Evolutionary conservation across 305 asterid genomes (phyloP), one percentile per base, ranked within the genome.

Genomic region (Stenogyne calaminthoides): DNA sequence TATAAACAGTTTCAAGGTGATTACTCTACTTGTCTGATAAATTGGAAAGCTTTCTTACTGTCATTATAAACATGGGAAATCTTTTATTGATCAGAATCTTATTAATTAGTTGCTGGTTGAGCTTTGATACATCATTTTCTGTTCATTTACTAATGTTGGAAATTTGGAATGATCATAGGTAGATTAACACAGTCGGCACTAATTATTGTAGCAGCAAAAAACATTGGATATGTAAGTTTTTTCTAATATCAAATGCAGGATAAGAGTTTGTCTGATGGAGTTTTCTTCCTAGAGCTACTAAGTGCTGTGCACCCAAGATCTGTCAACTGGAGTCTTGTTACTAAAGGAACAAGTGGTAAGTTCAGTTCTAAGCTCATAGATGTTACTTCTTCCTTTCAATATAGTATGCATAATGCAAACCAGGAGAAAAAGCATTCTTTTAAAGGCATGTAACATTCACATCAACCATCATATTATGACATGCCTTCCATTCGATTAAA

Each of bases 291-390:
- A 2, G 98, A 92, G 89, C 87, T 95, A 72, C 95, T 95, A 25
- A 92, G 98, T 69, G 97, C 95, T 8, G 96, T 95, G 80, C 96
- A 86, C 15, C 98, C 98, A 64, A 92, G 96, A 84, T 89, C 96
- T 66, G 98, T 95, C 81, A 89, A 92, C 82, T 95, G 99, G 98
- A 89, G 95, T 80, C 92, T 95, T 64, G 99, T 95, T 22, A 92
- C 99, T 40, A 92, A 88, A 86, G 98, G 99, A 79, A 75, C 60
- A 68, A 92, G 68, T 63, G 96, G 99, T 91, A 83, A 52, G 80
- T 54, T 69, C 19, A 46, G 19, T 65, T 76, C 59, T 16, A 69
- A 62, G 27, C 34, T 42, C 54, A 19, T 25, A 59, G 9, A 36
- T 39, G 22, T 37, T 64, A 15, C 58, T 37, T n/a, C 60, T 27